These are phyloP conservation scores for Durio zibethinus DNA, from an alignment of 345 rosid genomes.

Conservation along the genomic window DNA sequence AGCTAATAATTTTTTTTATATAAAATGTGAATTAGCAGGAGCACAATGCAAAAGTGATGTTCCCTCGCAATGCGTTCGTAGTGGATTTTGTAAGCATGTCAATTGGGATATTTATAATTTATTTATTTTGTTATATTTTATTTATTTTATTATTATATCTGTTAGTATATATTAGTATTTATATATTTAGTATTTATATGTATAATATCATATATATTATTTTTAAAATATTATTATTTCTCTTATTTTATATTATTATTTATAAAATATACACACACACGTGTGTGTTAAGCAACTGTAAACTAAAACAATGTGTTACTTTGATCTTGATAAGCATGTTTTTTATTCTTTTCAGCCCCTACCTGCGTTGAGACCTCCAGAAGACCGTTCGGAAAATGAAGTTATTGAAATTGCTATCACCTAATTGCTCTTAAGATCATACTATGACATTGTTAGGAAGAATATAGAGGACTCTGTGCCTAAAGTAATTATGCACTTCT, in stretches of 20 bases:
- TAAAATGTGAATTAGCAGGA: slow-evolving; percentile 7
- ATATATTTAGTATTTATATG: too few species aligned
- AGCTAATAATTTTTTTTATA: too few species aligned
- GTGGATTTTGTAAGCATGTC: slow-evolving; percentile 48
- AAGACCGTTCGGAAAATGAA: slow-evolving; percentile 87
- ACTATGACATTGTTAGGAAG: slow-evolving; percentile 93
- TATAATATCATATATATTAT: too few species aligned
- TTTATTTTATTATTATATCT: too few species aligned
- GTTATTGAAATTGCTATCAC: slow-evolving; percentile 71
- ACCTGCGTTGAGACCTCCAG: slow-evolving; percentile 72
- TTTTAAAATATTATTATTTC: too few species aligned
- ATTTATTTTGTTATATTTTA: too few species aligned
- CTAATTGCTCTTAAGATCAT: slow-evolving; percentile 78
- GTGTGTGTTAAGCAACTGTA: too few species aligned
- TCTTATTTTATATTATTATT: too few species aligned
- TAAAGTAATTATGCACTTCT: slow-evolving; percentile 96
- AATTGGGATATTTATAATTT: too few species aligned
- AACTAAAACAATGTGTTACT: not conserved
- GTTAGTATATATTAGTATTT: too few species aligned
- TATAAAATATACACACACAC: too few species aligned
- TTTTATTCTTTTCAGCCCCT: slow-evolving; percentile 64
- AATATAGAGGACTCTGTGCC: slow-evolving; percentile 86
- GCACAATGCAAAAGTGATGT: slow-evolving; percentile 30
- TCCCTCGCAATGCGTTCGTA: slow-evolving; percentile 65
- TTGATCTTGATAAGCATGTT: slow-evolving; percentile 19